Evolutionary conservation across 768 basidiomycete genomes (phyloP), one percentile per base, ranked within the genome.

Genomic region (Trametes cubensis): DNA sequence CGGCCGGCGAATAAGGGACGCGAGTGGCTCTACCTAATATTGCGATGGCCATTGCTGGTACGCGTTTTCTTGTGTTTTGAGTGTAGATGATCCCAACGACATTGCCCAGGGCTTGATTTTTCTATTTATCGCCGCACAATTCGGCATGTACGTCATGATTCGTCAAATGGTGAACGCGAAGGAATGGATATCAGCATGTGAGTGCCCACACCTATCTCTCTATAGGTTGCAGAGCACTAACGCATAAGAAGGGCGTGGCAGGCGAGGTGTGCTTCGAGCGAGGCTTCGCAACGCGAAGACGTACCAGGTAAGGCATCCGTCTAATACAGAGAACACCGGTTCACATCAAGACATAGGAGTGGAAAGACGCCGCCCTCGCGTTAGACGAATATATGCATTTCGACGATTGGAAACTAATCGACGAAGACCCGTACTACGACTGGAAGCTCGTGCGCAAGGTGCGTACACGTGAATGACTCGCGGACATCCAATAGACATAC

Each of bases 161-260:
- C 81, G 96, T 17, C 96, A 99, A 72, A 70, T 96, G 18, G 97
- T 99, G 45, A 98, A 98, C 70, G 83, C 92, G 4, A 93, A 97
- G 72, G 96, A 99, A 76, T 98, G 88, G 85, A 72, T 96, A 46
- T 85, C 89, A 25, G 94, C 94, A 49, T 98, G 95, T 95, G 71
- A 66, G 79, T 72, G 44, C 13, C 0, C 20, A 18, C 11, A 38
- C 20, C 10, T 57, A n/a, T 26, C 26, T 6, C 20, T 45, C 20
- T 3, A 47, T 42, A 13, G 20, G 21, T 20, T 42, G 30, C 38
- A 18, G n/a, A 21, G 48, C 10, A 14, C 42, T 53, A 15, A 63
- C 55, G 41, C 38, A 50, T 51, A 14, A 21, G 4, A 15, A 94
- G 93, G 94, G 93, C 78, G 93, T 55, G 96, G 96, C 8, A 80